phyloP scores from a whole-genome alignment of 495 filamentous ascomycete genomes.

The Parathielavia appendiculata region DNA sequence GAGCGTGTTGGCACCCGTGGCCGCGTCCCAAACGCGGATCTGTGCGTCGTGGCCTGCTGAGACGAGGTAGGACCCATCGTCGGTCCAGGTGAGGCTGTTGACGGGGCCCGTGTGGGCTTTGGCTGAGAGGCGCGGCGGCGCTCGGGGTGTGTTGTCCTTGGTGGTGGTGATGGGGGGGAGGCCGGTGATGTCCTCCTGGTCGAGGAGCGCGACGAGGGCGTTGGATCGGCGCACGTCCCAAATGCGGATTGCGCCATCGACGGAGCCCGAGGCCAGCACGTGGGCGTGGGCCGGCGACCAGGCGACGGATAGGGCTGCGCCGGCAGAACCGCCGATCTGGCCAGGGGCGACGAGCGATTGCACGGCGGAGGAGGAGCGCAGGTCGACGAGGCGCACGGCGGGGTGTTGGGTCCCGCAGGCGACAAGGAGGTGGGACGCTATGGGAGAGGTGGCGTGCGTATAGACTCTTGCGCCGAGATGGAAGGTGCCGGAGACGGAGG shows the following conservation, averaged over 20 bases:
- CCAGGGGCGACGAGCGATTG: conserved; percentile 59
- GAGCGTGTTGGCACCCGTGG: conserved; percentile 73
- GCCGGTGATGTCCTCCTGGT: conserved; percentile 76
- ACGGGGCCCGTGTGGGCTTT: conserved; percentile 71
- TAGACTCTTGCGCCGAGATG: conserved; percentile 66
- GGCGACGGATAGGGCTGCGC: conserved; percentile 63
- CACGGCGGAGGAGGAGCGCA: conserved; percentile 68
- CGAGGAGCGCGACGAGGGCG: conserved; percentile 67
- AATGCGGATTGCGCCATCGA: conserved; percentile 71
- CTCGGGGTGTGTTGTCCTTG: background rate
- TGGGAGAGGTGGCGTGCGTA: conserved; percentile 69
- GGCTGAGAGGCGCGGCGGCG: conserved; percentile 37
- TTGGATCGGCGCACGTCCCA: conserved; percentile 78
- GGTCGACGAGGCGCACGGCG: conserved; percentile 72
- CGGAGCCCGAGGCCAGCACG: conserved; percentile 69
- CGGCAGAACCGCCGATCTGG: conserved; percentile 49
- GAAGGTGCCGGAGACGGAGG: conserved; percentile 60
- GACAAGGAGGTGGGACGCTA: conserved; percentile 65
- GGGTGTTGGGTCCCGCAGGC: conserved; percentile 81
- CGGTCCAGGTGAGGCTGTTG: conserved; percentile 79
- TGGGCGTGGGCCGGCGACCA: conserved; percentile 79
- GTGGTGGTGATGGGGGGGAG: conserved; percentile 24
- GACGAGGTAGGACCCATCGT: conserved; percentile 66
- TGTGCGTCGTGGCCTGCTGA: conserved; percentile 75
- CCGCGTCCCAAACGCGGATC: conserved; percentile 78